Evolutionary conservation across 202 grass and related monocot genomes (phyloP).

Genomic region (Setaria italica): DNA sequence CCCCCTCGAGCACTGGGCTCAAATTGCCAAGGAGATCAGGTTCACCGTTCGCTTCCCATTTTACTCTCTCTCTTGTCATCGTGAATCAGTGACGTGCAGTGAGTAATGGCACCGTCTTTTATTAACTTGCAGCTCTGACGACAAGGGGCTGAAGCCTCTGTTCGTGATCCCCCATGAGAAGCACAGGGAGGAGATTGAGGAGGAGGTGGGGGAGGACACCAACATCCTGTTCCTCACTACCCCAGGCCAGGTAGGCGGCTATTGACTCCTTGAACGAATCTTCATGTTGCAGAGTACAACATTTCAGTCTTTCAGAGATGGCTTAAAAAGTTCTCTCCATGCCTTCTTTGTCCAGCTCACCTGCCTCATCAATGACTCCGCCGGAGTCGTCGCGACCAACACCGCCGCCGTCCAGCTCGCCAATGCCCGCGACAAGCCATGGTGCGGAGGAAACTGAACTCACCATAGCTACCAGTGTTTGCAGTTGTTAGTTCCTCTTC

Average conservation of each 20-base stretch:
- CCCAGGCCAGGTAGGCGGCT: conserved; percentile 68
- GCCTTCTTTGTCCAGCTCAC: conserved; percentile 57
- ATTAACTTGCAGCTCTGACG: conserved; percentile 38
- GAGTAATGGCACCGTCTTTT: not conserved
- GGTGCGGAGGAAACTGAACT: conserved; percentile 42
- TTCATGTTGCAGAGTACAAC: not conserved
- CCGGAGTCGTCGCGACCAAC: conserved; percentile 77
- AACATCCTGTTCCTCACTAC: conserved; percentile 82
- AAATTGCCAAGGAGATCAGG: conserved; percentile 76
- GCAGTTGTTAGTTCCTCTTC: not conserved
- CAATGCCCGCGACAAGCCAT: conserved; percentile 79
- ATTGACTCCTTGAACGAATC: not conserved
- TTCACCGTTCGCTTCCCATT: not conserved
- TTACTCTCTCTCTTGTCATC: too few relatives aligned
- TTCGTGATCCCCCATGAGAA: conserved; percentile 97
- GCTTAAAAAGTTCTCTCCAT: not conserved
- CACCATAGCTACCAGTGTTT: not conserved
- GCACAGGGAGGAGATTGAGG: conserved; percentile 85
- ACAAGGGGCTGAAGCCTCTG: conserved; percentile 67
- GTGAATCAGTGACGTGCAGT: not conserved
- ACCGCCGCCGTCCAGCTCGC: conserved; percentile 88
- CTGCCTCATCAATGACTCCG: conserved; percentile 79
- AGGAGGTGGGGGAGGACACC: conserved; percentile 62
- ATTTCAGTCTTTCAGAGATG: not conserved
- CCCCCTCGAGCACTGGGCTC: conserved; percentile 72